Conservation (phyloP, 495 filamentous ascomycete genomes). For the Penicillium canariense region DNA sequence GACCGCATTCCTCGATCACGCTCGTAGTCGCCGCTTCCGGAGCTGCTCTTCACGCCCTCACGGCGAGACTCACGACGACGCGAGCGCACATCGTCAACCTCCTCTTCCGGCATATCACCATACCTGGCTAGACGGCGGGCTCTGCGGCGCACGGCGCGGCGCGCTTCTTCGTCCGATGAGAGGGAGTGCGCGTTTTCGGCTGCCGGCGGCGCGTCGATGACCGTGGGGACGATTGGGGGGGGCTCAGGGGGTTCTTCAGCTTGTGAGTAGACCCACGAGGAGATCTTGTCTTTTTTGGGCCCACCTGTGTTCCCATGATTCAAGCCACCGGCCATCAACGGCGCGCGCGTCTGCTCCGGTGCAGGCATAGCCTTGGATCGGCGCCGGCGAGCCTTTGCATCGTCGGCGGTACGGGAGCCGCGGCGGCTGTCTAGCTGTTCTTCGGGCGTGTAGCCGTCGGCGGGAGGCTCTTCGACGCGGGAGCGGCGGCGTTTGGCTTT, state of each 20-base stretch:
- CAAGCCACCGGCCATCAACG: constrained; percentile 31
- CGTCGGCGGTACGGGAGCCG: constrained; percentile 27
- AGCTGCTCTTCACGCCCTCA: constrained; percentile 38
- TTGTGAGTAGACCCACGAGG: constrained; percentile 59
- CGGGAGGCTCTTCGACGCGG: constrained; percentile 29
- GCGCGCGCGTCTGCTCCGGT: constrained; percentile 12
- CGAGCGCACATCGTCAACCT: constrained; percentile 38
- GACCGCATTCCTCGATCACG: constrained; percentile 39
- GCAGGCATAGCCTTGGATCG: constrained; percentile 28
- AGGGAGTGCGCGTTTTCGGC: constrained; percentile 34
- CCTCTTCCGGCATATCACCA: constrained; percentile 38
- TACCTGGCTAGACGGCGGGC: constrained; percentile 40
- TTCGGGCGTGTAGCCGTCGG: constrained; percentile 20
- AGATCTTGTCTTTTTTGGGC: constrained; percentile 51
- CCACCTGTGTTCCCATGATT: constrained; percentile 18
- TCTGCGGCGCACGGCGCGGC: constrained; percentile 36
- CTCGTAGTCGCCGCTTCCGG: constrained; percentile 44
- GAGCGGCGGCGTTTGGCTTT: constrained; percentile 35
- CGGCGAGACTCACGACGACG: constrained; percentile 33
- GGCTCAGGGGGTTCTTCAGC: constrained; percentile 55
- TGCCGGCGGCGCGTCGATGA: constrained; percentile 50
- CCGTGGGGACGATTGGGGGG: constrained; percentile 53
- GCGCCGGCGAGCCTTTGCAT: constrained; percentile 32
- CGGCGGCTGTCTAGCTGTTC: constrained; percentile 25
- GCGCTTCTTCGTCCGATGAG: constrained; percentile 42